Evolutionary conservation across 106 monocot genomes (phyloP), one percentile per base, ranked within the genome.

Genomic region (Platanthera guangdongensis): DNA sequence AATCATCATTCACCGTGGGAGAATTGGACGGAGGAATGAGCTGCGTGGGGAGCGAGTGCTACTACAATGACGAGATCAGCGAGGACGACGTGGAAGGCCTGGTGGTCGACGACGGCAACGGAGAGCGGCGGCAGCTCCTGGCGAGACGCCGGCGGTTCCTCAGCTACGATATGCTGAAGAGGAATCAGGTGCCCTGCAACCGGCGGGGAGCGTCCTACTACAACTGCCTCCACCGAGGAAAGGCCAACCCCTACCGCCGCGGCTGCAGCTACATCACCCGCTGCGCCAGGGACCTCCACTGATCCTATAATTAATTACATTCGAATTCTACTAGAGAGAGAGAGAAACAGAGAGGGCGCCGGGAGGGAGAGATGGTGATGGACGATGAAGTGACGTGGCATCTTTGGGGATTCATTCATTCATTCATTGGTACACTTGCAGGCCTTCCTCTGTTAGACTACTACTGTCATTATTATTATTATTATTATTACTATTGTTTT

Each of bases 141-240:
- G 12, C 21, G 1, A 55, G 15, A 10, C 22, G 54, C 0, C 55
- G 55, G 6, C 52, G 55, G 52, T 51, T 19, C 47, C 70, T 78
- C 12, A 78, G 78, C 72, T 78, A 78, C 47, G 72, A 21, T 47
- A 71, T 71, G 39, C 32, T 78, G 22, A 71, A 47, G 57, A 71
- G 48, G 54, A 57, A 72, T 55, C 19, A 28, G 4, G 78, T 78
- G 45, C 78, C 78, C 14, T 78, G 78, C 71, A 50, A 21, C 11
- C 71, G 50, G 6, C 12, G 78, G 47, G 78, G 78, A 1, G 55
- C 10, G 3, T 78, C 78, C 28, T 78, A 78, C 57, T 78, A 78
- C 57, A 72, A 78, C 49, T 78, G 78, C 48, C n/a, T 57, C 57
- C 21, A 16, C 19, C 54, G 30, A 10, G 19, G 57, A 0, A 21